Evolutionary conservation across 2,329 filamentous ascomycete genomes (phyloP), one percentile per base, ranked within the genome.

Genomic region (Fusarium globosum): DNA sequence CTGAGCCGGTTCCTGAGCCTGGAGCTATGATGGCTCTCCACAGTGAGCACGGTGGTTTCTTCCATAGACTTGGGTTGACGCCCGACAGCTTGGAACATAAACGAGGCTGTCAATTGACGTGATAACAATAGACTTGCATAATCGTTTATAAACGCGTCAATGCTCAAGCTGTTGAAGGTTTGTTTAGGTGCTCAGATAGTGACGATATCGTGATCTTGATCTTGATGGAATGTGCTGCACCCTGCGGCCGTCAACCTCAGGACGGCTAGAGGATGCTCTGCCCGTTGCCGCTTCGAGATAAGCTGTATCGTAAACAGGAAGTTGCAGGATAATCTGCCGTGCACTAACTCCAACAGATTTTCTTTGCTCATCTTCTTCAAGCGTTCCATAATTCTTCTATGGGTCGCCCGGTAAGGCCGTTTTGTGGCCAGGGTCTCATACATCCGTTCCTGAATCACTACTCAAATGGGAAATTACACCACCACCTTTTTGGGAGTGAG

Each of bases 241-340:
- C 68, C 63, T 78, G 73, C 76, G 76, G 73, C 76, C 76, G 76
- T 67, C 65, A 75, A 72, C 65, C 68, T 75, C 74, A 78, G 74
- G 74, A 77, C 61, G 69, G 68, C 67, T 55, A 70, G 65, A 70
- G 58, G 45, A 26, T 52, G 60, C 43, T 65, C 68, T 61, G 51
- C 46, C 56, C 62, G 57, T 59, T 78, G 69, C 76, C 72, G 51
- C 57, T 76, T 75, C 55, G 61, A 77, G 72, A 66, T 48, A 67
- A 51, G 61, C 42, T 64, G 68, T 65, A 65, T 74, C 68, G 72
- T 52, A 69, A 67, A 60, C 58, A 60, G 64, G 72, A 72, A 60
- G 71, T 53, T 72, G 55, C 53, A 61, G 60, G 61, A 57, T 60
- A 72, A 61, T 65, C 64, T 68, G 60, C 63, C 60, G 57, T 63